Evolutionary conservation across 305 asterid species (phyloP), one percentile per base, ranked within the genome.

Genomic region (Fraxinus angustifolia): DNA sequence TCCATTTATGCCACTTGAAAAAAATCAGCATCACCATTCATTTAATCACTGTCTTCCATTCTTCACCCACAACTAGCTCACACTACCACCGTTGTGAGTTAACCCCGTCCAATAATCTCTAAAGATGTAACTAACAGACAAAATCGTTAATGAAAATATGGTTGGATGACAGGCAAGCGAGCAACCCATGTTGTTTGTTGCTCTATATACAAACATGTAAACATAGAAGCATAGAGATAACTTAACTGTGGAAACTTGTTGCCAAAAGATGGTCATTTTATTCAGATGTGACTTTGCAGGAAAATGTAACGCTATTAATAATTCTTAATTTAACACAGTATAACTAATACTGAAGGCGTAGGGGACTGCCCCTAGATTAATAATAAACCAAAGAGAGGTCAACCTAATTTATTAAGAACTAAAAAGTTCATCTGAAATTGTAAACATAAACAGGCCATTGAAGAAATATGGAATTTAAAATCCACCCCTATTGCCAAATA

Each of bases 401-500:
- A n/a, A 62, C 78, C 48, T 19, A 74, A 11, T 76, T 74, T 67
- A 48, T 35, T 68, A 40, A 3, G 40, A 78, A 65, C n/a, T 31
- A 72, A 40, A 74, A 21, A 71, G 71, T 70, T 83, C 62, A 79
- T 16, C 12, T 68, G 79, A n/a, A 65, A 8, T 38, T 77, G 48
- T 16, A 71, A 30, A 80, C 35, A 45, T 60, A 78, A 65, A 65
- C 35, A 28, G 68, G 83, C 14, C 60, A 72, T 79, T 78, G 68
- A 21, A 19, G 82, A 79, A 83, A 79, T 78, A 77, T 77, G 30
- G 78, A 48, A 75, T 76, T 23, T 34, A 74, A 75, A 36, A 40
- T 78, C 78, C 78, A 80, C 71, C 83, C 82, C 86, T 73, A 56
- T 45, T 74, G 78, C 79, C 28, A 78, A 78, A 77, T 82, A 75